Percentiles rank a stretch among this genome's conserved stretches.
Conservation (phyloP, 805 yeast species). For the Diddensiella santjacobensis region DNA sequence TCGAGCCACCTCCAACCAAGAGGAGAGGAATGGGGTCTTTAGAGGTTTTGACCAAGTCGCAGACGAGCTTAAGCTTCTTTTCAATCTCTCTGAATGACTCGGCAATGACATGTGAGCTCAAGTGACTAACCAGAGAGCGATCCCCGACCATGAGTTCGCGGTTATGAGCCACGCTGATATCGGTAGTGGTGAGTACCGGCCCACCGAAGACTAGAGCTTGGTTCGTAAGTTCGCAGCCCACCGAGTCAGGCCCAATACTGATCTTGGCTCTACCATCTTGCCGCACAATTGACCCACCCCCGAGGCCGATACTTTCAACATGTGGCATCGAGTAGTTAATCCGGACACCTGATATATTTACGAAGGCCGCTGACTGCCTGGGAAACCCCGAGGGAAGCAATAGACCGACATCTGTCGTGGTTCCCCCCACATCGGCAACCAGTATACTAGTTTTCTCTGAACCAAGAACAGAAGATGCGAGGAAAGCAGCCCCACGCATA, state of each 20-base stretch:
- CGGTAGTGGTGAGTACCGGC: slow-evolving; percentile 38
- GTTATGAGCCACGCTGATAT: slow-evolving; percentile 31
- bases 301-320: slow-evolving; percentile 46
- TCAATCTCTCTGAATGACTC: slow-evolving; percentile 23
- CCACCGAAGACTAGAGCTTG: slow-evolving; percentile 44
- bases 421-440: slow-evolving; percentile 50
- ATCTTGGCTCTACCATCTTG: not conserved
- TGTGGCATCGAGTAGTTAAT: slow-evolving; percentile 48
- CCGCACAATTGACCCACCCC: slow-evolving; percentile 45
- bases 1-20: slow-evolving; percentile 50
- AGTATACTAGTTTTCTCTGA: slow-evolving; percentile 28
- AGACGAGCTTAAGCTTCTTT: slow-evolving; percentile 36
- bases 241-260: slow-evolving; percentile 46
- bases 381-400: slow-evolving; percentile 46
- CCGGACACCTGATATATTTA: slow-evolving; percentile 45
- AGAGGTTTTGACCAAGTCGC: slow-evolving; percentile 45
- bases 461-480: slow-evolving; percentile 29
- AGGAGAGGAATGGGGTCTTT: slow-evolving; percentile 43
- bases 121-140: slow-evolving; percentile 21
- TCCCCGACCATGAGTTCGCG: slow-evolving; percentile 7
- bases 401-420: slow-evolving; percentile 49
- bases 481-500: slow-evolving; percentile 39
- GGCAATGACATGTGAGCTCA: slow-evolving; percentile 7
- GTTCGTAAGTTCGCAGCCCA: slow-evolving; percentile 39
- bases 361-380: slow-evolving; percentile 42